Evolutionary conservation across 2,329 filamentous ascomycete species (phyloP), one percentile per base, ranked within the genome.

Genomic region (Fusarium proliferatum): DNA sequence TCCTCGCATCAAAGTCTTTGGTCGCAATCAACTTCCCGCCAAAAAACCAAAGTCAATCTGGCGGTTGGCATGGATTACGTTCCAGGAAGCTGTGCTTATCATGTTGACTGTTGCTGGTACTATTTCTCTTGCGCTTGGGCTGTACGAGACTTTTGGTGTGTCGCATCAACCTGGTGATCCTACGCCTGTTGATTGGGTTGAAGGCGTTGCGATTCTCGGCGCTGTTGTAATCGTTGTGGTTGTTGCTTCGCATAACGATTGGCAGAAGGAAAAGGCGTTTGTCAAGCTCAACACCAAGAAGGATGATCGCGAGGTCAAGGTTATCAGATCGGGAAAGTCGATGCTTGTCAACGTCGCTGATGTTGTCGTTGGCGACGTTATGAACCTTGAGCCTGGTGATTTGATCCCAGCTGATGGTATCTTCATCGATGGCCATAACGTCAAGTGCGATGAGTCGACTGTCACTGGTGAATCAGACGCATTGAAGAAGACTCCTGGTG

Each of bases 391-490:
- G 13, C 67, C 67, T 2, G 67, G 67, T 26, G 67, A 70, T 23
- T 36, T 70, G 21, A 55, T 70, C 15, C 67, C 67, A 1, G 60
- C 64, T 17, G 67, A 70, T 6, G 67, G 67, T 1, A 65, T 70
- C 10, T 70, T 70, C 21, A 70, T 70, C 9, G 53, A 70, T 33
- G 67, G 67, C 1, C 66, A 70, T 17, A 70, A 60, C 9, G 66
- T 70, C 46, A 70, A 70, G 8, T 70, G 67, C 8, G 67, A 70
- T 7, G 67, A 70, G 21, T 70, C 67, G 1, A 59, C 67, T 1
- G 91, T 92, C 3, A 94, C 92, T 16, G 92, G 92, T 75, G 92
- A 94, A 82, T 94, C 92, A 1, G 92, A 94, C 70, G 86, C 94
- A 23, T 88, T 94, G 76, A 91, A 89, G 79, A 94, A 94, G 81